phyloP scores from a whole-genome alignment of 768 basidiomycete species.

The Trametes villosa region DNA sequence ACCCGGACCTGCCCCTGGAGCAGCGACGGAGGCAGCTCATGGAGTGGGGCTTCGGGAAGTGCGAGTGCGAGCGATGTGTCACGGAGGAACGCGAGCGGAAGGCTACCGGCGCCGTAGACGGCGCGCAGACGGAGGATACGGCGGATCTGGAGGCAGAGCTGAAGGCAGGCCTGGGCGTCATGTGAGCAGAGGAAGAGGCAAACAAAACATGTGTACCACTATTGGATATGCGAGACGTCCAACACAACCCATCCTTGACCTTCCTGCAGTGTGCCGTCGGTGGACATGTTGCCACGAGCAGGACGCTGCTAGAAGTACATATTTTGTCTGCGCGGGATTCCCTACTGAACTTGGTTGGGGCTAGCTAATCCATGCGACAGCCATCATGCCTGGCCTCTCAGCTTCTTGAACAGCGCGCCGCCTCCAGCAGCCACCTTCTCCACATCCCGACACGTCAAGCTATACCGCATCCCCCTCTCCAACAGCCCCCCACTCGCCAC shows the following conservation, averaged over 20 bases:
- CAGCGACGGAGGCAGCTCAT: constrained; percentile 56
- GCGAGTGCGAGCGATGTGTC: constrained; percentile 69
- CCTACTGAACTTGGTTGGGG: too few species aligned
- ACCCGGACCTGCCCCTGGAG: constrained; percentile 54
- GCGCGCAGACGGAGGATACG: constrained; percentile 17
- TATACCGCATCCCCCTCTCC: constrained; percentile 65
- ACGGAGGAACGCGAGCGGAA: constrained; percentile 49
- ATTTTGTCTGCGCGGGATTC: too few species aligned
- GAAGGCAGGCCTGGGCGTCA: constrained; percentile 65
- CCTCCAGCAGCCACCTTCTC: constrained; percentile 51
- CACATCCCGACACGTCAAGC: constrained; percentile 87
- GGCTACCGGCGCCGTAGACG: constrained; percentile 2
- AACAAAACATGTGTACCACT: background rate
- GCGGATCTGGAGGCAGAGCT: constrained; percentile 57
- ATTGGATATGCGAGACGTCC: too few species aligned
- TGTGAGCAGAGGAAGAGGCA: constrained; percentile 24
- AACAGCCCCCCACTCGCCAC: constrained; percentile 56
- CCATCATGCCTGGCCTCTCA: background rate
- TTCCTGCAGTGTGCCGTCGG: too few species aligned
- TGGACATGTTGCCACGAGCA: too few species aligned
- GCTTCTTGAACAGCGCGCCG: constrained; percentile 19
- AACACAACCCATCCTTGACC: too few species aligned
- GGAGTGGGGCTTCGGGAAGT: constrained; percentile 79
- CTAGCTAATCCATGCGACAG: background rate
- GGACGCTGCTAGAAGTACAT: too few species aligned